These are phyloP conservation scores for Cladosporium halotolerans DNA, from an alignment of 2,329 filamentous ascomycete species.

Conservation along the genomic window DNA sequence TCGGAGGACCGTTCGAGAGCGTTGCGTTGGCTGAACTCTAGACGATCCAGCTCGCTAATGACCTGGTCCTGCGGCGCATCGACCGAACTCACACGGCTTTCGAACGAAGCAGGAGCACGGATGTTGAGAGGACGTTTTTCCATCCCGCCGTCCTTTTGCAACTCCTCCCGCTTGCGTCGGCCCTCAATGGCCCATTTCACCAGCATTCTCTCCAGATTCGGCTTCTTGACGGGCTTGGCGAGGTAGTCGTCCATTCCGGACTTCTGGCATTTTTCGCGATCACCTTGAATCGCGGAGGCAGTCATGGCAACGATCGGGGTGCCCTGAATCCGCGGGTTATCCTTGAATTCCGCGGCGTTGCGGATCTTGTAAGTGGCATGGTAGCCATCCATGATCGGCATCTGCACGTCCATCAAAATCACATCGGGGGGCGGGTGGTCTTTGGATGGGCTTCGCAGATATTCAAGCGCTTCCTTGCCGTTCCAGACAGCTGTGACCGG, in stretches of 20 bases:
- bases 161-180: conserved; percentile 26
- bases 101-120: conserved; percentile 19
- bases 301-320: conserved; percentile 80
- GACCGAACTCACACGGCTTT: conserved; percentile 7
- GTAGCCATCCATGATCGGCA: conserved; percentile 67
- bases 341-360: conserved; percentile 59
- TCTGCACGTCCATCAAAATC: conserved; percentile 50
- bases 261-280: conserved; percentile 65
- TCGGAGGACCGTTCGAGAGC: conserved; percentile 37
- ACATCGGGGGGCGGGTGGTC: conserved; percentile 59
- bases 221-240: conserved; percentile 65
- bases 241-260: conserved; percentile 72
- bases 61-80: conserved; percentile 30
- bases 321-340: conserved; percentile 47
- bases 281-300: conserved; percentile 69
- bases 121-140: conserved; percentile 15
- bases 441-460: conserved; percentile 44
- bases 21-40: conserved; percentile 31
- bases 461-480: conserved; percentile 71
- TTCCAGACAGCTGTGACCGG: conserved; percentile 68
- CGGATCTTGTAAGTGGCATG: conserved; percentile 67
- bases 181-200: conserved; percentile 58
- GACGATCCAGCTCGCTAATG: conserved; percentile 26
- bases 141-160: conserved; percentile 12
- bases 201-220: conserved; percentile 63